Percentiles rank a stretch among this genome's conserved stretches.
These are phyloP conservation scores for Inonotus hispidus DNA, from an alignment of 1,284 basidiomycete species.

Conservation along the genomic window DNA sequence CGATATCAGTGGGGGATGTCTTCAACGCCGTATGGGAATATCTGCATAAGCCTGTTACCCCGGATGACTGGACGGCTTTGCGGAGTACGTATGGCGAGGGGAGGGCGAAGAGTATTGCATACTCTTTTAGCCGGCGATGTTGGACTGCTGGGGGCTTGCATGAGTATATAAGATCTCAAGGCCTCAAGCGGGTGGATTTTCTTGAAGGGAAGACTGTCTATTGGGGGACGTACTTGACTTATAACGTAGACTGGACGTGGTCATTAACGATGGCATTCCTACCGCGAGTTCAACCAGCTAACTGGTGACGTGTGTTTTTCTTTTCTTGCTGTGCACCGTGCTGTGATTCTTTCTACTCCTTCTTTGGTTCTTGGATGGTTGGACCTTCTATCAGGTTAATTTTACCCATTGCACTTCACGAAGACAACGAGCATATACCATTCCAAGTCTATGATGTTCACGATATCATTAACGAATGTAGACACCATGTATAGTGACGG, in stretches of 20 bases:
- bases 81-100: not conserved
- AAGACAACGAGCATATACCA: not conserved
- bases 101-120: not conserved
- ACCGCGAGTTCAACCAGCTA: not conserved
- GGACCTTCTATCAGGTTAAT: too few species aligned
- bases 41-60: conserved; percentile 12
- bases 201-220: conserved; percentile 12
- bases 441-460: not conserved
- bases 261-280: conserved; percentile 9
- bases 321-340: not conserved
- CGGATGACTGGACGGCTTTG: conserved; percentile 1
- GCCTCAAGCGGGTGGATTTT: conserved; percentile 15
- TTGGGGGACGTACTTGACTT: conserved; percentile 11
- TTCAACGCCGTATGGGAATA: conserved; percentile 12
- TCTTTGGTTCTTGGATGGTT: not conserved
- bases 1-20: conserved; percentile 8
- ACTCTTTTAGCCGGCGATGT: conserved; percentile 9
- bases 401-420: not conserved
- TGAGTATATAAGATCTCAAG: conserved; percentile 6
- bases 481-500: too few species aligned
- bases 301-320: not conserved
- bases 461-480: not conserved
- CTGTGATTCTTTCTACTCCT: not conserved
- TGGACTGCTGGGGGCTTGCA: not conserved
- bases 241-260: conserved; percentile 9